These are phyloP conservation scores for Pythium phragmitis DNA, from an alignment of 352 stramenopile genomes.

Conservation along the genomic window DNA sequence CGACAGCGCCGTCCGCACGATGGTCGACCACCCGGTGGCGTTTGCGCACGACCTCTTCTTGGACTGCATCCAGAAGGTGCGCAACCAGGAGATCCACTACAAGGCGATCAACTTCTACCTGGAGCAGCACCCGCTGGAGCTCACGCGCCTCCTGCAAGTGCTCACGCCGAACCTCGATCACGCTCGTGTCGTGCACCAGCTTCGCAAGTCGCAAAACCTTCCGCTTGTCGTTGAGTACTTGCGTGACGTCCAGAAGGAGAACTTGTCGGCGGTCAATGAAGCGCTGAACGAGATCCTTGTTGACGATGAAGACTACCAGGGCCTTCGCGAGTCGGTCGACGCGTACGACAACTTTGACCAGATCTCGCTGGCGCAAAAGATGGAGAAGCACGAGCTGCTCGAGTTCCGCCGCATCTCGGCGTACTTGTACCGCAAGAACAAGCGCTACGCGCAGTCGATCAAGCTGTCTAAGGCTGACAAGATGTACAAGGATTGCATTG, in stretches of 20 bases:
- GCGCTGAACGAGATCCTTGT: slow-evolving; percentile 96
- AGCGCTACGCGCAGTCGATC: slow-evolving; percentile 97
- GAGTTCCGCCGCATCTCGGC: slow-evolving; percentile 99
- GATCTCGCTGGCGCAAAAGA: slow-evolving; percentile 97
- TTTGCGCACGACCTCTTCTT: slow-evolving; percentile 99
- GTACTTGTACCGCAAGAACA: slow-evolving; percentile 99
- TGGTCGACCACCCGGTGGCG: slow-evolving; percentile 97
- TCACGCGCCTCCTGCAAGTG: slow-evolving; percentile 97
- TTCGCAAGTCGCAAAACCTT: slow-evolving; percentile 97
- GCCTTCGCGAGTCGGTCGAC: slow-evolving; percentile 97
- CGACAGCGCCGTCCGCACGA: slow-evolving; percentile 98
- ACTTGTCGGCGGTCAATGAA: slow-evolving; percentile 98
- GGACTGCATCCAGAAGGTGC: slow-evolving; percentile 98
- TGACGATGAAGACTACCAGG: slow-evolving; percentile 98
- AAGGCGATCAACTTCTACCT: slow-evolving; percentile 99
- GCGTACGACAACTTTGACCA: slow-evolving; percentile 99
- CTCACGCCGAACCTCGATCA: slow-evolving; percentile 99
- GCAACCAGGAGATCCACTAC: slow-evolving; percentile 99
- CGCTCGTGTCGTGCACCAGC: slow-evolving; percentile 97
- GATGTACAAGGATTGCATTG: slow-evolving; percentile 99
- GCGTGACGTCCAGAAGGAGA: slow-evolving; percentile 98
- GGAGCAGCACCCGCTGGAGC: slow-evolving; percentile 95
- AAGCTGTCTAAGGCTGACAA: slow-evolving; percentile 99
- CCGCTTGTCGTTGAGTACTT: slow-evolving; percentile 97
- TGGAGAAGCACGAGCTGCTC: slow-evolving; percentile 99